Conservation (phyloP, 2,329 filamentous ascomycete species). For the Talaromyces sp. region DNA sequence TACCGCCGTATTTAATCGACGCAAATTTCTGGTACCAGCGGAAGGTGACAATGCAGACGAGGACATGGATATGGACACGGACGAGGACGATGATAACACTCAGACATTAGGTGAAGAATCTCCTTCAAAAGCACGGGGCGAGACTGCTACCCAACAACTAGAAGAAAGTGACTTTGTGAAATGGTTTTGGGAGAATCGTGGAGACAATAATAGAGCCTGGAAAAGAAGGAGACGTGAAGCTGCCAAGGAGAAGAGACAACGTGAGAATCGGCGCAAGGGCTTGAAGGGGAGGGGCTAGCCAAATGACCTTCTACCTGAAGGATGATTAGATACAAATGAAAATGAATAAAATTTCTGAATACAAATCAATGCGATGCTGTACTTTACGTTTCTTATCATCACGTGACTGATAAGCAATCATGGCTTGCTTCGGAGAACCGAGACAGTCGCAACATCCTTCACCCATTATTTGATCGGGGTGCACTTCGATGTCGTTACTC, state of each 20-base stretch:
- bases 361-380: not conserved
- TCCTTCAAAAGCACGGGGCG: slow-evolving; percentile 17
- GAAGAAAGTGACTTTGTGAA: slow-evolving; percentile 56
- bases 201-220: slow-evolving; percentile 48
- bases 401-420: slow-evolving; percentile 7
- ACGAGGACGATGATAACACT: not conserved
- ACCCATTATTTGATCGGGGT: not conserved
- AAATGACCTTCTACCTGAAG: not conserved
- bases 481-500: slow-evolving; percentile 15
- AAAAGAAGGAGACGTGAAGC: slow-evolving; percentile 55
- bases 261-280: slow-evolving; percentile 52
- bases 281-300: slow-evolving; percentile 12
- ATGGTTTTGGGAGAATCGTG: slow-evolving; percentile 55
- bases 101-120: not conserved
- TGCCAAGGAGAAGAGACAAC: slow-evolving; percentile 55
- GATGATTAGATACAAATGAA: too few species aligned
- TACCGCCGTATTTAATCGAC: slow-evolving; percentile 65
- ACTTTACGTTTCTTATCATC: not conserved
- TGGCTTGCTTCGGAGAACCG: not conserved
- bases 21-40: slow-evolving; percentile 27
- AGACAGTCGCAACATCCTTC: not conserved
- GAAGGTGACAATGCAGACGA: slow-evolving; percentile 21
- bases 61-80: slow-evolving; percentile 17
- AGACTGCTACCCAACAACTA: slow-evolving; percentile 12
- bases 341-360: not conserved